phyloP scores from a whole-genome alignment of 768 basidiomycete genomes.

The Lactarius indigo region DNA sequence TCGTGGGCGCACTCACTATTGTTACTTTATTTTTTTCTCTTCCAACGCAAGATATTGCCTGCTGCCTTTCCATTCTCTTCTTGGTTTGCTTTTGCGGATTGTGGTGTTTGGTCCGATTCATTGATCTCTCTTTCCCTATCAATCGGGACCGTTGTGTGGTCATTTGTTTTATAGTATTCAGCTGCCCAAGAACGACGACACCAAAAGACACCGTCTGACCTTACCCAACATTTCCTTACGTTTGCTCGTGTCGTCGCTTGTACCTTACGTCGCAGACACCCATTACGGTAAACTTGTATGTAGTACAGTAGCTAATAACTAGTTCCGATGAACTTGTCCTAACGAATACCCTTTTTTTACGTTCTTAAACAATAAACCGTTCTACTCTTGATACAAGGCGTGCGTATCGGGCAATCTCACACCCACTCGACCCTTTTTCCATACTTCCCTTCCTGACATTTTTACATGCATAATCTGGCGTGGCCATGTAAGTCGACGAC shows the following conservation, averaged over 20 bases:
- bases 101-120: constrained; percentile 12
- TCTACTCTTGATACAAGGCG: neutral
- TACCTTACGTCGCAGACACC: constrained; percentile 20
- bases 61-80: constrained; percentile 7
- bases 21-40: constrained; percentile 12
- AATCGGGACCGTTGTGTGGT: constrained; percentile 14
- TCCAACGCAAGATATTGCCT: constrained; percentile 7
- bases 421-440: neutral
- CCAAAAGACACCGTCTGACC: constrained; percentile 15
- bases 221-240: constrained; percentile 3
- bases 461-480: neutral
- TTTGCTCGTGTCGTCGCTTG: constrained; percentile 20
- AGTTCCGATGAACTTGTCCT: constrained; percentile 6
- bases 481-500: neutral
- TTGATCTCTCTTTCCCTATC: constrained; percentile 4
- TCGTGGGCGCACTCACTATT: neutral
- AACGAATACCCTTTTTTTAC: constrained; percentile 17
- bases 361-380: neutral
- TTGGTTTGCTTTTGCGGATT: constrained; percentile 5
- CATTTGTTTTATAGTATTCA: constrained; percentile 19
- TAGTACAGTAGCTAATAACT: constrained; percentile 23
- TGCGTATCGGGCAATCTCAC: constrained; percentile 11
- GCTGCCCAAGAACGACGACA: constrained; percentile 10
- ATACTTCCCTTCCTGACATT: neutral
- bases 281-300: constrained; percentile 22